Evolutionary conservation across 768 basidiomycete species (phyloP).

Genomic region (Boletus speciosus): DNA sequence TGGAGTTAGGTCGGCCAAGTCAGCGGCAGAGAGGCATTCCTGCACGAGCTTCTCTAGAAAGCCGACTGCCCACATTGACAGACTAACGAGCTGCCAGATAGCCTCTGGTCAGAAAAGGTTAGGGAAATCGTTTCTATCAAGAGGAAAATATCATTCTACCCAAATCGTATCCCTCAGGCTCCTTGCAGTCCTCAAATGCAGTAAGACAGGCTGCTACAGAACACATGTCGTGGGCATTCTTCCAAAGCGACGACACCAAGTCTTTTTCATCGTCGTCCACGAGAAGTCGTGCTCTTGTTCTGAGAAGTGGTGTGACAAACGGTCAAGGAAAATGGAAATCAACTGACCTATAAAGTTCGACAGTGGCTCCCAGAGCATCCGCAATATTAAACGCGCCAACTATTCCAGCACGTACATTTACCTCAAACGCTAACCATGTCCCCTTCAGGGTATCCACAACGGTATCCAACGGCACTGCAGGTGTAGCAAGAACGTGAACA

Average conservation of each 20-base stretch:
- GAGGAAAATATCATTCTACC: constrained; percentile 36
- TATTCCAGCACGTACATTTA: constrained; percentile 36
- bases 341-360: constrained; percentile 36
- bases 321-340: not conserved
- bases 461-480: constrained; percentile 39
- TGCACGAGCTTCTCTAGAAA: constrained; percentile 64
- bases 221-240: constrained; percentile 62
- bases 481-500: constrained; percentile 48
- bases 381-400: constrained; percentile 37
- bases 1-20: constrained; percentile 17
- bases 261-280: constrained; percentile 37
- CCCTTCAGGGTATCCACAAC: constrained; percentile 47
- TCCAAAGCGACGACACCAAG: constrained; percentile 47
- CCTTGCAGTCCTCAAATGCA: constrained; percentile 67
- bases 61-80: constrained; percentile 58
- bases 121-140: not conserved
- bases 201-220: constrained; percentile 56
- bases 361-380: constrained; percentile 50
- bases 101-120: constrained; percentile 43
- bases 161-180: constrained; percentile 59
- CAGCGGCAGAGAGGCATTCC: constrained; percentile 40
- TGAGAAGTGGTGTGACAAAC: constrained; percentile 16
- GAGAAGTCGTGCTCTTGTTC: constrained; percentile 31
- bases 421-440: constrained; percentile 45
- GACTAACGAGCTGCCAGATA: constrained; percentile 66